Conservation (phyloP, 495 filamentous ascomycete genomes). For the Talaromyces thailandensis region DNA sequence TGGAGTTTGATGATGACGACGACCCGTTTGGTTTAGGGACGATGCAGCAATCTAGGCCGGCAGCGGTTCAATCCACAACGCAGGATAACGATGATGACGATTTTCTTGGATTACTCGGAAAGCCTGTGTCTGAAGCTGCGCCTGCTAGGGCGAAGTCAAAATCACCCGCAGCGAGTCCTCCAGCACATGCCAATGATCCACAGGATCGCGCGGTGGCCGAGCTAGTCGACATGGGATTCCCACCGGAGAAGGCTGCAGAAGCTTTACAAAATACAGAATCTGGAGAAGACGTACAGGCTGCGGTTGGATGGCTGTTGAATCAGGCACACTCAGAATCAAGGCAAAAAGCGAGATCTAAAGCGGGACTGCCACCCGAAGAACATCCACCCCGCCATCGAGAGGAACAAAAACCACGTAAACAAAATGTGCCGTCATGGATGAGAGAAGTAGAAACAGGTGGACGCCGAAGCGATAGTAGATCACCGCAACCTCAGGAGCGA, state of each 20-base stretch:
- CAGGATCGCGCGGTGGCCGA: conserved; percentile 80
- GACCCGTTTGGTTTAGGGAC: conserved; percentile 84
- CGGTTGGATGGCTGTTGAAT: conserved; percentile 82
- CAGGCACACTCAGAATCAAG: conserved; percentile 71
- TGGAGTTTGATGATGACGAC: conserved; percentile 40
- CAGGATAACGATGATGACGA: conserved; percentile 58
- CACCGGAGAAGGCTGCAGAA: conserved; percentile 64
- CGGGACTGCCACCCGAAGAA: neutral
- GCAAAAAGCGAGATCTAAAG: conserved; percentile 41
- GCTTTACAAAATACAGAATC: conserved; percentile 72
- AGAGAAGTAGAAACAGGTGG: conserved; percentile 11
- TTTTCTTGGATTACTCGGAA: conserved; percentile 76
- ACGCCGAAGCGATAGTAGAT: conserved; percentile 38
- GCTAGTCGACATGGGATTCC: conserved; percentile 92
- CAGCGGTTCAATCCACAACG: conserved; percentile 20
- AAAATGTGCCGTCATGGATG: conserved; percentile 39
- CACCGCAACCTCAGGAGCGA: conserved; percentile 53
- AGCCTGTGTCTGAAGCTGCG: conserved; percentile 73
- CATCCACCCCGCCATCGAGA: conserved; percentile 11
- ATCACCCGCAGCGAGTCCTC: conserved; percentile 19
- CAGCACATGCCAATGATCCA: conserved; percentile 40
- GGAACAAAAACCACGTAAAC: conserved; percentile 30
- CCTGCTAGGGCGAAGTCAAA: conserved; percentile 34
- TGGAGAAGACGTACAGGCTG: conserved; percentile 75
- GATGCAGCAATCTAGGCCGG: conserved; percentile 36